Percentiles rank a stretch among this genome's conserved stretches.
Evolutionary conservation across 129 eudicot species (phyloP).

Genomic region (Ambrosia trifida): DNA sequence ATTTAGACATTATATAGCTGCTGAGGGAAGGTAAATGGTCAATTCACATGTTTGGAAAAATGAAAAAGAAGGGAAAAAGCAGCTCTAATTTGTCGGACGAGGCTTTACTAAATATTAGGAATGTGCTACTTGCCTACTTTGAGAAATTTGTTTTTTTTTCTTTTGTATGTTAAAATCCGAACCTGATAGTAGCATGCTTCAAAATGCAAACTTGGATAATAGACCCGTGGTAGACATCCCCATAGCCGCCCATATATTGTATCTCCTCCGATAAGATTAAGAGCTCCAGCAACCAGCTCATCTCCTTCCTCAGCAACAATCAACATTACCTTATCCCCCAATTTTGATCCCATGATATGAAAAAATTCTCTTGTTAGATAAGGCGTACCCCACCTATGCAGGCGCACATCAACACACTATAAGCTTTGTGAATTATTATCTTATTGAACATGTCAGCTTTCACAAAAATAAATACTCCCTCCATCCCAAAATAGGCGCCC

Average conservation of each 20-base stretch:
- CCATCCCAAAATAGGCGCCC: background rate
- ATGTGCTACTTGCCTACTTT: background rate
- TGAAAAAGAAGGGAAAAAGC: background rate
- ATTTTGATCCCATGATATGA: conserved; percentile 85
- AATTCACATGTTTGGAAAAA: background rate
- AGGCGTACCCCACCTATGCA: conserved; percentile 88
- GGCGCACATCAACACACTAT: conserved; percentile 1
- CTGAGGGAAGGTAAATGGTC: background rate
- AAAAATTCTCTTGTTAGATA: conserved; percentile 97
- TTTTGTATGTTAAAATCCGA: background rate
- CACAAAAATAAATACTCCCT: conserved; percentile 10
- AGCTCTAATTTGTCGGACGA: too few species aligned
- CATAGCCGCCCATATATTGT: conserved; percentile 88
- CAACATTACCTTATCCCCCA: conserved; percentile 88
- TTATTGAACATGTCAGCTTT: background rate
- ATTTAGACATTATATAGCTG: background rate
- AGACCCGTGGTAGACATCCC: conserved; percentile 89
- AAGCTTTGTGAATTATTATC: conserved; percentile 5
- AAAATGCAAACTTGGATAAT: conserved; percentile 92
- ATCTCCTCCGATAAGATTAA: conserved; percentile 95
- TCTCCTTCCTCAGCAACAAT: conserved; percentile 83
- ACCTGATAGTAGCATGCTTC: conserved; percentile 99
- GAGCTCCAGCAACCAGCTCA: conserved; percentile 90
- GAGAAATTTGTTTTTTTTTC: background rate
- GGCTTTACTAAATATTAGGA: background rate